These are phyloP conservation scores for Avicennia marina DNA, from an alignment of 257 asterid species.

Conservation along the genomic window DNA sequence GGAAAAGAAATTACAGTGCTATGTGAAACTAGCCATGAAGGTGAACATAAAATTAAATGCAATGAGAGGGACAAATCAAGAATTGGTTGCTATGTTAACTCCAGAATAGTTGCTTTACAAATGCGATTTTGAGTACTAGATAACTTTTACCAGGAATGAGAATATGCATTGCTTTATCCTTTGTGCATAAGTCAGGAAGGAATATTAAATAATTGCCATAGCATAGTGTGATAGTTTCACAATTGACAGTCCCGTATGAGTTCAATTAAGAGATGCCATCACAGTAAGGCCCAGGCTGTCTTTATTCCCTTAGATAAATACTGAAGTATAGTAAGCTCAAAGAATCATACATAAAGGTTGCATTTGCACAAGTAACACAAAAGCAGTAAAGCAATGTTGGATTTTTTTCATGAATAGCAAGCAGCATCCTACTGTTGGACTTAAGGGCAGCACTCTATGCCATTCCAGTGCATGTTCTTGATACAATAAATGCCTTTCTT, in stretches of 20 bases:
- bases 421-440: too few species aligned
- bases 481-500: background rate
- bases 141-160: background rate
- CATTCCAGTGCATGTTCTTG: too few species aligned
- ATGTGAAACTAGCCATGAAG: background rate
- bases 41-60: background rate
- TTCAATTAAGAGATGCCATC: background rate
- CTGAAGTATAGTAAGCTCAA: constrained; percentile 5
- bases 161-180: background rate
- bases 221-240: background rate
- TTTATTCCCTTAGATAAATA: background rate
- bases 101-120: background rate
- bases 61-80: background rate
- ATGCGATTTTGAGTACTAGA: background rate
- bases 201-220: background rate
- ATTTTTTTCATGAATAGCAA: too few species aligned
- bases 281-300: background rate
- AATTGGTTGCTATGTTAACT: background rate
- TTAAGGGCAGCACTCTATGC: background rate
- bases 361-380: background rate
- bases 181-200: background rate
- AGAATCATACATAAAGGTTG: background rate
- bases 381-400: background rate
- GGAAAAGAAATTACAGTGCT: background rate
- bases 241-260: background rate